Evolutionary conservation across 257 asterid genomes (phyloP).

Genomic region (Ajuga chamaepitys): DNA sequence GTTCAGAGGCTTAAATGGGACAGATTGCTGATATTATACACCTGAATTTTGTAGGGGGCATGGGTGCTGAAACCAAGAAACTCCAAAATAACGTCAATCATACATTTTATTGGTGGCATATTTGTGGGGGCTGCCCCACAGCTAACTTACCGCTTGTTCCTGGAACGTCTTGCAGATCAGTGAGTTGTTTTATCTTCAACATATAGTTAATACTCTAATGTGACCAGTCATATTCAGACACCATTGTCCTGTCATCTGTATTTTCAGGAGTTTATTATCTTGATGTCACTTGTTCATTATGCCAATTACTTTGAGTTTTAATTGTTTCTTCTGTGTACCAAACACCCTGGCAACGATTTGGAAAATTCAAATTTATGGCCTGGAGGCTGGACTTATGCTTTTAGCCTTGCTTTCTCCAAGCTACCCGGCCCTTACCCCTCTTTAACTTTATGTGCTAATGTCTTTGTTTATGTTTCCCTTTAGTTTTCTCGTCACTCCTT

Average conservation of each 20-base stretch:
- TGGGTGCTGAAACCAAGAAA: slow-evolving; percentile 80
- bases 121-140: slow-evolving; percentile 99
- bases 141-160: slow-evolving; percentile 82
- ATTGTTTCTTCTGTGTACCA: neutral
- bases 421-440: neutral
- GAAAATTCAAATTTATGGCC: neutral
- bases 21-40: slow-evolving; percentile 6
- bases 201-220: neutral
- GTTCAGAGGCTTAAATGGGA: neutral
- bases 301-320: neutral
- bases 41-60: slow-evolving; percentile 53
- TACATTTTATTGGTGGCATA: slow-evolving; percentile 90
- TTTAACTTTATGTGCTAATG: neutral
- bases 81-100: slow-evolving; percentile 41
- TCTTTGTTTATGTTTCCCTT: neutral
- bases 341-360: neutral
- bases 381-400: neutral
- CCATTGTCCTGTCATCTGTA: neutral
- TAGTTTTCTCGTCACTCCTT: neutral
- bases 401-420: neutral
- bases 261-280: neutral
- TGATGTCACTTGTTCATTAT: neutral
- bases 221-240: neutral
- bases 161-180: slow-evolving; percentile 85
- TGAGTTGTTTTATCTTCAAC: slow-evolving; percentile 23